Conservation (phyloP, 2,329 filamentous ascomycete genomes). For the Claviceps sp. region DNA sequence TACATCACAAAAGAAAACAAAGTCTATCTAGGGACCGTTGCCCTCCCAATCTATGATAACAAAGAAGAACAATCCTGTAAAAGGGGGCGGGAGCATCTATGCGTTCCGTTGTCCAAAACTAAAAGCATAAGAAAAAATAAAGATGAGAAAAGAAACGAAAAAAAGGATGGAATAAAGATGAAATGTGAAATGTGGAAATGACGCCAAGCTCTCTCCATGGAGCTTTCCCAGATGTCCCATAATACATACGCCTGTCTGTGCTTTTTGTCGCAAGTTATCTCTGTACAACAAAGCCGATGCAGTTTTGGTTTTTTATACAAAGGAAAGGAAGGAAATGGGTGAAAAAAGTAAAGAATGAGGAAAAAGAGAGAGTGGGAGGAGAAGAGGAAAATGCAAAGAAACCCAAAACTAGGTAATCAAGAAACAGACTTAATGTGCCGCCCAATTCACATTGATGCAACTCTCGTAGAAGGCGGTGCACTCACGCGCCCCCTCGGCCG, state of each 20-base stretch:
- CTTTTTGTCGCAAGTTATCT: not conserved
- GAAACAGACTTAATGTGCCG: not conserved
- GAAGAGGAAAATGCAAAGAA: not conserved
- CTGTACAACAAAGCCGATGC: not conserved
- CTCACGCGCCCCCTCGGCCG: conserved; percentile 28
- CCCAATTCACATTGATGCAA: conserved; percentile 30
- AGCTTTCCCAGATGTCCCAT: not conserved
- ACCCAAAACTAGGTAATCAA: not conserved
- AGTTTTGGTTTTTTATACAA: not conserved
- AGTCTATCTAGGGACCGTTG: not conserved
- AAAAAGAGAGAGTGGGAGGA: not conserved
- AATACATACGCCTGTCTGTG: not conserved
- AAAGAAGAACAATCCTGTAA: not conserved
- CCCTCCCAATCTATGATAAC: not conserved
- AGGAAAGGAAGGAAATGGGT: not conserved
- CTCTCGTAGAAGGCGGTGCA: conserved; percentile 14
- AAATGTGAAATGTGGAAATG: not conserved
- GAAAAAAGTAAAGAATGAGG: not conserved
- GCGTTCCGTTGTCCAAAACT: not conserved
- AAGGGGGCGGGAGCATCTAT: not conserved
- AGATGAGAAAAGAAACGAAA: not conserved
- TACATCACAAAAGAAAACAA: not conserved
- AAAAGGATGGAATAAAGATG: not conserved
- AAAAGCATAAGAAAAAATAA: not conserved
- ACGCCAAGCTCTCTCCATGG: not conserved